Evolutionary conservation across 768 basidiomycete species (phyloP).

Genomic region (Phlegmacium glaucopus): DNA sequence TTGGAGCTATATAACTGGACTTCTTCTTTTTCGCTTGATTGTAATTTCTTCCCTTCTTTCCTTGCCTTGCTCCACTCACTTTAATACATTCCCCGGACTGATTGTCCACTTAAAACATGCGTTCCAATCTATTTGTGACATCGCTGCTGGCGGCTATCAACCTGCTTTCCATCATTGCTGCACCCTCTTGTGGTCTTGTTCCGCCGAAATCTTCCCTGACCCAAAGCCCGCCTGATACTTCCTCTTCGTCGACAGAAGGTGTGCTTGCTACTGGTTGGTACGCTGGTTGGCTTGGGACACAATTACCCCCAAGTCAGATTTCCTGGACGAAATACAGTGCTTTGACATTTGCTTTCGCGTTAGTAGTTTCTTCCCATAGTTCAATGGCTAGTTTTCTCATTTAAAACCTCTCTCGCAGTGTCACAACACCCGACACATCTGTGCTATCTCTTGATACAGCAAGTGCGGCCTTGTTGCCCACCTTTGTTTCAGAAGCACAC

Average conservation of each 20-base stretch:
- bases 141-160: slow-evolving; percentile 26
- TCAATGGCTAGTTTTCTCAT: background rate
- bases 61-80: background rate
- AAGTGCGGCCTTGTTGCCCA: slow-evolving; percentile 44
- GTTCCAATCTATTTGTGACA: slow-evolving; percentile 4
- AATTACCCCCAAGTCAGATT: slow-evolving; percentile 39
- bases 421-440: slow-evolving; percentile 32
- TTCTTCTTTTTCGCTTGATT: too few relatives aligned
- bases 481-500: slow-evolving; percentile 51
- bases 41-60: too few relatives aligned
- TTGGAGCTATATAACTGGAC: too few relatives aligned
- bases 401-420: slow-evolving; percentile 18
- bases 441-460: slow-evolving; percentile 35
- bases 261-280: slow-evolving; percentile 55
- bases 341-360: slow-evolving; percentile 50
- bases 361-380: slow-evolving; percentile 12
- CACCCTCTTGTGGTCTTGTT: slow-evolving; percentile 30
- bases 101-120: background rate
- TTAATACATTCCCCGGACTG: slow-evolving; percentile 1
- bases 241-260: slow-evolving; percentile 11
- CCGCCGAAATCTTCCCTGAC: slow-evolving; percentile 19
- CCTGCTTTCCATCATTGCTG: slow-evolving; percentile 20
- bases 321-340: slow-evolving; percentile 54
- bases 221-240: background rate
- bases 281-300: slow-evolving; percentile 44